Percentiles rank a stretch among this genome's conserved stretches.
phyloP scores from a whole-genome alignment of 805 yeast genomes.

The Saccharomyces kudriavzevii region DNA sequence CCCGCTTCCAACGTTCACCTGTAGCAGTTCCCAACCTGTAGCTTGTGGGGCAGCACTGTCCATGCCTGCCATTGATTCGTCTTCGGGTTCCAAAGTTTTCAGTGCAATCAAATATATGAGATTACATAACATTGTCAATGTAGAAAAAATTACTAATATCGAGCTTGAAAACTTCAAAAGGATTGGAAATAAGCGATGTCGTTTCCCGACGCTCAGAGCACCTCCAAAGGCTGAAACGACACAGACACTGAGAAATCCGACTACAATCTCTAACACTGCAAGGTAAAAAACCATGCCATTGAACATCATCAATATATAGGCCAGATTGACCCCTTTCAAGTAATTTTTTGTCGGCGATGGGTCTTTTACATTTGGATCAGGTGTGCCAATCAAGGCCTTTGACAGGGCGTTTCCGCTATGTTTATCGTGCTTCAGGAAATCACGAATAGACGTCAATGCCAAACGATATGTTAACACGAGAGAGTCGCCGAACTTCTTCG shows the following conservation, averaged over 20 bases:
- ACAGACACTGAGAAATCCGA: conserved; percentile 5
- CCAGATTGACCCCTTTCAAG: conserved; percentile 12
- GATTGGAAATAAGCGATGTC: conserved; percentile 6
- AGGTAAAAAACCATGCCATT: conserved; percentile 8
- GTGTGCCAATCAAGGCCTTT: conserved; percentile 9
- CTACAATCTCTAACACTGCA: conserved; percentile 9
- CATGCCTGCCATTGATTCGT: neutral
- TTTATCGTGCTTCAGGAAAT: conserved; percentile 13
- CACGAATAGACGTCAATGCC: conserved; percentile 14
- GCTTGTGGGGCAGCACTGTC: neutral
- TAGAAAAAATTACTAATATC: conserved; percentile 5
- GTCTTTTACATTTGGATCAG: conserved; percentile 1
- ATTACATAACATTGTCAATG: conserved; percentile 8
- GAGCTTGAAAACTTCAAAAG: conserved; percentile 5
- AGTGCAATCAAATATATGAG: conserved; percentile 9
- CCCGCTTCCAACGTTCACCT: conserved; percentile 15
- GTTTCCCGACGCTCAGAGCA: conserved; percentile 5
- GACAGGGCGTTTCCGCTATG: conserved; percentile 13
- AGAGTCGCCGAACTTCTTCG: conserved; percentile 19
- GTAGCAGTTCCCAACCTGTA: conserved; percentile 16
- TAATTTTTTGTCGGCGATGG: conserved; percentile 4
- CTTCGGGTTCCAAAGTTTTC: conserved; percentile 13
- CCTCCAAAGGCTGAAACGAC: conserved; percentile 10
- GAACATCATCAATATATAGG: conserved; percentile 9
- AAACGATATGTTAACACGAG: conserved; percentile 20